Conservation (phyloP, 139 green algal genomes). For the Penium margaritaceum region DNA sequence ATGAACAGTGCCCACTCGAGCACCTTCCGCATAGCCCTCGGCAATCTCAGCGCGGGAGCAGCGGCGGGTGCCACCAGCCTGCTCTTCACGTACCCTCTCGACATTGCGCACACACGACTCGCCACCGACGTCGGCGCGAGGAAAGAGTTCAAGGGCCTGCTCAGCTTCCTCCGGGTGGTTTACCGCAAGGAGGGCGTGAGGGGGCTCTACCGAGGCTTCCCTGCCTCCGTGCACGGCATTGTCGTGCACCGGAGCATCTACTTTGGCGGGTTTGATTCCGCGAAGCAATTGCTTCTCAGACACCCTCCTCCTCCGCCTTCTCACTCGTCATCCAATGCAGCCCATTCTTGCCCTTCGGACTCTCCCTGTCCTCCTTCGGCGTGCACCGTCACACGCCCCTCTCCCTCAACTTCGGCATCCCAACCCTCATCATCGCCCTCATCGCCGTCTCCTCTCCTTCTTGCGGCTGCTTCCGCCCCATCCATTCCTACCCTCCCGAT, state of each 20-base stretch:
- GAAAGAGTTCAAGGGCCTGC: constrained; percentile 81
- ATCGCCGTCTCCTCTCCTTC: no score
- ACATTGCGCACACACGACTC: constrained; percentile 96
- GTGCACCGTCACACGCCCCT: no score
- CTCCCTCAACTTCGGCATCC: no score
- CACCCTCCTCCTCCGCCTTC: no score
- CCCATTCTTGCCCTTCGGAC: no score
- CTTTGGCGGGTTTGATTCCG: constrained; percentile 97
- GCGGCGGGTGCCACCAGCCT: constrained; percentile 83
- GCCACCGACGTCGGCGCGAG: constrained; percentile 74
- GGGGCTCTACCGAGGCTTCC: constrained; percentile 82
- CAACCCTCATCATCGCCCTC: no score
- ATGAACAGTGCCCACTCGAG: not conserved
- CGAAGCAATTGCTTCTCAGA: constrained; percentile 68
- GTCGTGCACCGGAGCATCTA: constrained; percentile 97
- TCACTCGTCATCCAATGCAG: no score
- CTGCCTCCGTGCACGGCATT: constrained; percentile 93
- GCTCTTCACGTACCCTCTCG: constrained; percentile 96
- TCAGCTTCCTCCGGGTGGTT: constrained; percentile 84
- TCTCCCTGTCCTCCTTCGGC: no score
- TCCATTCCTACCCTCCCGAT: no score
- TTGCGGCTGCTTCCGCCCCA: no score
- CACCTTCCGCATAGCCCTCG: not conserved
- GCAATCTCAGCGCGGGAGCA: constrained; percentile 52
- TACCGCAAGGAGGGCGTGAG: constrained; percentile 28